Evolutionary conservation across 164 flowering plant species (phyloP).

Genomic region (Platanus orientalis): DNA sequence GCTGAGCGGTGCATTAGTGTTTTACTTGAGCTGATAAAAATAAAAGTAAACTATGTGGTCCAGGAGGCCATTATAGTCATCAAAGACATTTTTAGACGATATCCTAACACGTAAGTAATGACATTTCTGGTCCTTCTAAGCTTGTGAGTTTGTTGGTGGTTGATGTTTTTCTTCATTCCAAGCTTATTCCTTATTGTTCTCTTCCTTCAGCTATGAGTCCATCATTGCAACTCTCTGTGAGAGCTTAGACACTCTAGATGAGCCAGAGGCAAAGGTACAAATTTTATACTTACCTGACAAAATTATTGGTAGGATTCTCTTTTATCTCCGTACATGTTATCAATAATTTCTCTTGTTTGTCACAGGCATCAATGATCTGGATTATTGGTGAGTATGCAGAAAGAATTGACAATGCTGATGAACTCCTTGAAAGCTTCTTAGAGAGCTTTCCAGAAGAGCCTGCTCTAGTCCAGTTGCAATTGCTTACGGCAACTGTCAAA

Average conservation of each 20-base stretch:
- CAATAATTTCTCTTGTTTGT: slow-evolving; percentile 1
- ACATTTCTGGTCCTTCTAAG: not conserved
- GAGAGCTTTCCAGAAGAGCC: slow-evolving; percentile 98
- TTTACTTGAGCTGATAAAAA: slow-evolving; percentile 94
- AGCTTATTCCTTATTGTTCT: slow-evolving; percentile 13
- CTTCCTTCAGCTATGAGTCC: slow-evolving; percentile 80
- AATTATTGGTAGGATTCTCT: not conserved
- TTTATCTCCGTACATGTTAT: not conserved
- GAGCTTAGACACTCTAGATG: slow-evolving; percentile 96
- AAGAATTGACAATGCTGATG: slow-evolving; percentile 99
- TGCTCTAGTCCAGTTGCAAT: slow-evolving; percentile 91
- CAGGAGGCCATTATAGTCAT: slow-evolving; percentile 99
- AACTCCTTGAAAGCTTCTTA: slow-evolving; percentile 94
- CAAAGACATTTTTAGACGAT: slow-evolving; percentile 97
- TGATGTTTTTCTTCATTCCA: slow-evolving; percentile 6
- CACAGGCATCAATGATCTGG: slow-evolving; percentile 99
- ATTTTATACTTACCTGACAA: not conserved
- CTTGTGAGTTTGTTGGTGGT: not conserved
- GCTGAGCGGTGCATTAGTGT: slow-evolving; percentile 99
- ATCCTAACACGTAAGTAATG: slow-evolving; percentile 83
- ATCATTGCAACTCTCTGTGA: slow-evolving; percentile 99
- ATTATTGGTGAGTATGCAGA: slow-evolving; percentile 99
- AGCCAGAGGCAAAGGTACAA: slow-evolving; percentile 99
- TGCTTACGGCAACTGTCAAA: slow-evolving; percentile 94
- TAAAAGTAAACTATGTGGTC: slow-evolving; percentile 97